phyloP scores from a whole-genome alignment of 1,139 yeast genomes.

The Nakaseomyces bracarensis region DNA sequence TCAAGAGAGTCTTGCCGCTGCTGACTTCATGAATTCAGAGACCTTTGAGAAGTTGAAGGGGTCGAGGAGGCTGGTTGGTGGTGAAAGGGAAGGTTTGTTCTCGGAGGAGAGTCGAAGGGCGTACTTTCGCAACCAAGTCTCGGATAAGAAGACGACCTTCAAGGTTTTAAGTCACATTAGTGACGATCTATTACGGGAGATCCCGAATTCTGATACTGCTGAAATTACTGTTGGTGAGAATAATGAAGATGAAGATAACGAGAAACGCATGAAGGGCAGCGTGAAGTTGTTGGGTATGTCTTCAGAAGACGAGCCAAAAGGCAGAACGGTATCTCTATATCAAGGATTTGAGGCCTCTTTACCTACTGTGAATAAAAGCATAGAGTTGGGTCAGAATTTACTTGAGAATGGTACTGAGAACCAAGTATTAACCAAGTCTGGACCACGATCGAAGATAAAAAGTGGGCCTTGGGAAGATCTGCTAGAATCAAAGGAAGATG shows the following conservation, averaged over 20 bases:
- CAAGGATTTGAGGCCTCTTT: slow-evolving; percentile 60
- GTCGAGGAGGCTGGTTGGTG: background rate
- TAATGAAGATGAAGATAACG: too few relatives aligned
- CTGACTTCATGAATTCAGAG: slow-evolving; percentile 14
- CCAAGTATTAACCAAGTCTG: background rate
- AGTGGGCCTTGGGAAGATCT: slow-evolving; percentile 7
- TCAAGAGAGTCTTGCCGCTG: slow-evolving; percentile 34
- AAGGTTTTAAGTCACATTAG: slow-evolving; percentile 44
- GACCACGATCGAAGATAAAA: background rate
- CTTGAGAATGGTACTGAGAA: slow-evolving; percentile 10
- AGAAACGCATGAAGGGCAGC: background rate
- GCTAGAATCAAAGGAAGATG: slow-evolving; percentile 4
- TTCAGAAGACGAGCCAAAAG: slow-evolving; percentile 10
- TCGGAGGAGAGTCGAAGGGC: slow-evolving; percentile 22
- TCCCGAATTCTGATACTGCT: slow-evolving; percentile 33
- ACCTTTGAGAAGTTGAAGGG: slow-evolving; percentile 1
- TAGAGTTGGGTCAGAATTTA: slow-evolving; percentile 14
- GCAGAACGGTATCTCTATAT: slow-evolving; percentile 38
- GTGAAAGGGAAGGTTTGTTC: slow-evolving; percentile 21
- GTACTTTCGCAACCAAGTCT: slow-evolving; percentile 30
- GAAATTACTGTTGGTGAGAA: background rate
- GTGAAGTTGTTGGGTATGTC: slow-evolving; percentile 13
- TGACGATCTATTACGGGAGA: slow-evolving; percentile 46
- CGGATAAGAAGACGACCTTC: slow-evolving; percentile 35
- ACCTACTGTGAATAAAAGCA: slow-evolving; percentile 28